Conservation (phyloP, 2,329 filamentous ascomycete species). For the Trichoderma sp. region DNA sequence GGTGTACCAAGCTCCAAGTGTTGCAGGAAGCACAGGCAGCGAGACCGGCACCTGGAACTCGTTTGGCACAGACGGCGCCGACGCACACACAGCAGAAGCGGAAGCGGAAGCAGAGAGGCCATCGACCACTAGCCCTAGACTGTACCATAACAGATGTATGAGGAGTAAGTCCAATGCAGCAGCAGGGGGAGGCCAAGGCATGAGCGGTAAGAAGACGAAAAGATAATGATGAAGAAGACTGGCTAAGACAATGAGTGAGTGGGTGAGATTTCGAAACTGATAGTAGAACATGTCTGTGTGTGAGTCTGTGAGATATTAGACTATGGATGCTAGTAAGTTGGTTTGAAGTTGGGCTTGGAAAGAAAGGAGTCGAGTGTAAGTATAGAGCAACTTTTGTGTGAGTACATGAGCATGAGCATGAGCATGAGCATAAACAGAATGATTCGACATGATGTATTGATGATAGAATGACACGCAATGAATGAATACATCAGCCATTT, state of each 20-base stretch:
- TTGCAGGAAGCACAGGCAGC: conserved; percentile 1
- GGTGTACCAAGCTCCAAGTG: neutral
- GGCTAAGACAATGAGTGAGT: neutral
- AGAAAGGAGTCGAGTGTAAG: neutral
- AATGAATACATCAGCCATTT: neutral
- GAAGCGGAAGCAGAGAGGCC: neutral
- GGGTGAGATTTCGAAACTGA: neutral
- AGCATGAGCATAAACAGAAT: neutral
- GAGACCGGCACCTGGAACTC: neutral
- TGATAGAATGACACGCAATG: neutral
- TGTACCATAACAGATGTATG: neutral
- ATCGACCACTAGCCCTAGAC: neutral
- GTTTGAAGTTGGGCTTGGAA: neutral
- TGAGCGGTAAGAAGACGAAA: neutral
- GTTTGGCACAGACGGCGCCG: neutral
- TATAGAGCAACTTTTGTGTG: neutral
- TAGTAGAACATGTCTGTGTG: neutral
- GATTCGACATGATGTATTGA: neutral
- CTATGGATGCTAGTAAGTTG: neutral
- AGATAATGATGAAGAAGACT: neutral
- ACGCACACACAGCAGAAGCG: neutral
- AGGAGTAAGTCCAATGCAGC: neutral
- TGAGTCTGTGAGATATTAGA: neutral
- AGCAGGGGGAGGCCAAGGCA: neutral
- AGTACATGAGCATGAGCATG: neutral